Conservation (phyloP, 805 yeast genomes). For the Candida ficus region DNA sequence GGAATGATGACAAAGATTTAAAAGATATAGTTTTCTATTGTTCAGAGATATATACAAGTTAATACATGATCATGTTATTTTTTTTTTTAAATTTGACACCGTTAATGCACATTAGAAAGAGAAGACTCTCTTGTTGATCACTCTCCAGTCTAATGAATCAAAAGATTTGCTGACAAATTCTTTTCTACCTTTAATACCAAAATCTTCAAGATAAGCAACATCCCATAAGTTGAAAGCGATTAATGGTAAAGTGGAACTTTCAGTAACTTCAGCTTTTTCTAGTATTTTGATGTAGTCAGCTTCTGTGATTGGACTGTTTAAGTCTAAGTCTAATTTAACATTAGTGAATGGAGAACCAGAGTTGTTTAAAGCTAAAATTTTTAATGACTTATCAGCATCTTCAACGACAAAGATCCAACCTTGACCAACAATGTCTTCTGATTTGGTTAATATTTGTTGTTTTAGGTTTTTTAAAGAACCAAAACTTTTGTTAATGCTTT, state of each 20-base stretch:
- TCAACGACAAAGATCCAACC: constrained; percentile 80
- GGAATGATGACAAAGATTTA: constrained; percentile 27
- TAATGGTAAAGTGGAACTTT: constrained; percentile 67
- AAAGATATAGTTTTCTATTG: constrained; percentile 21
- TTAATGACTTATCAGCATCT: constrained; percentile 51
- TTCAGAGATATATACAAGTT: constrained; percentile 5
- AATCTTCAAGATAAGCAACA: constrained; percentile 79
- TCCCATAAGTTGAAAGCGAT: constrained; percentile 85
- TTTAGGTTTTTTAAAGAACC: constrained; percentile 26
- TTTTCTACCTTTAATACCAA: constrained; percentile 70
- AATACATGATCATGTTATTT: no score
- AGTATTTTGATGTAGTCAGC: constrained; percentile 47
- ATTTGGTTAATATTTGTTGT: constrained; percentile 9
- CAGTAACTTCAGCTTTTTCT: constrained; percentile 39
- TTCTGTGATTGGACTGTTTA: constrained; percentile 64
- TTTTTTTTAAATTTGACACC: no score
- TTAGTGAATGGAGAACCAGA: constrained; percentile 77
- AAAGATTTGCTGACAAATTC: constrained; percentile 70
- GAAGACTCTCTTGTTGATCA: constrained; percentile 44
- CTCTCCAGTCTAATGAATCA: constrained; percentile 81
- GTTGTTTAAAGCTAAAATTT: constrained; percentile 53
- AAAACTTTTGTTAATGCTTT: constrained; percentile 32
- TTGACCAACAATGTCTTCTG: constrained; percentile 40
- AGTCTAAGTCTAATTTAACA: constrained; percentile 66
- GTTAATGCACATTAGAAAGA: constrained; percentile 13